Base-by-base conservation (phyloP, 2,329 filamentous ascomycete genomes). In the Cytospora mali region DNA sequence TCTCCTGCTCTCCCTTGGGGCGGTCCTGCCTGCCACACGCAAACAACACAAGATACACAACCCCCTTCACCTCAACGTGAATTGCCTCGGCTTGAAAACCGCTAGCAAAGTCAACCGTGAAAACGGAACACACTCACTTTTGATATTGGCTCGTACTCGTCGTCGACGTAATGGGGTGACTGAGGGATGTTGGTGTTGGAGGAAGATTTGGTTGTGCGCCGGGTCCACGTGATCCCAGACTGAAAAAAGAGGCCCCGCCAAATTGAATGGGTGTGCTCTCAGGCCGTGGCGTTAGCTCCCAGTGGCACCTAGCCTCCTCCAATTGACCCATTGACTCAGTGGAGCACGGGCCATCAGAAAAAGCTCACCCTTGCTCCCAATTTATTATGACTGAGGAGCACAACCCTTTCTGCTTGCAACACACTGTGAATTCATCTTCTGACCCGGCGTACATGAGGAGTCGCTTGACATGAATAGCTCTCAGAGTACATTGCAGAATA, bases 141-240 rank as follows among this genome's bases (percentile, higher is more conserved):
- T 57, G 59, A 39, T 51, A 56, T 61, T 58, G 35, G 31, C 56
- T 63, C 64, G 56, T 63, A 59, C 61, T 63, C 42, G 61, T 65
- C 56, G 61, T 55, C 64, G 56, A 60, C 56, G 53, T 63, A 56
- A 50, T 65, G 61, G 27, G 52, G 57, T 51, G 29, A 23, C 39
- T 46, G 57, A 25, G n/a, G 42, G 63, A 48, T 53, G 58, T 39
- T 35, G 53, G 49, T 58, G 62, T 65, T 55, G 49, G 57, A 51
- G 54, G 58, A 55, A 62, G 56, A 62, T 55, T 54, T 61, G 46
- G 42, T 46, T 46, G 42, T 46, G 42, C 42, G 42, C 42, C 42
- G 16, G 31, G 46, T 56, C 64, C 64, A 65, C 64, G 64, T 65
- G 64, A 65, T 63, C 61, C 51, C 42, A 14, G 46, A 49, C 7